Percentiles rank a stretch among this genome's conserved stretches.
Evolutionary conservation across 192 early-diverging fungal species (phyloP).

Genomic region (Backusella tarrabulga): DNA sequence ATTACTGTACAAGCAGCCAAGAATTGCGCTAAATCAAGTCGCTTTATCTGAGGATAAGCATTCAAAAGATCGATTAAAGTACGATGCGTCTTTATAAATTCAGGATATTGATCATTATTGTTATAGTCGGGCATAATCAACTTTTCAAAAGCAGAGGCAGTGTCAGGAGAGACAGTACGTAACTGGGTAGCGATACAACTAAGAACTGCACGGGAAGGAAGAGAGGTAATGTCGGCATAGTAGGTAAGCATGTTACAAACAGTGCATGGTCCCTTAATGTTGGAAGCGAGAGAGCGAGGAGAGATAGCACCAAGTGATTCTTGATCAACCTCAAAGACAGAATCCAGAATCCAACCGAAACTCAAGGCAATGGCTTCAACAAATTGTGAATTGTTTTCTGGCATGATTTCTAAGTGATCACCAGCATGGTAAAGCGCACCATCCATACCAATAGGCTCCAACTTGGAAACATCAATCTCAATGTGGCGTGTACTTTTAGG

Average conservation of each 20-base stretch:
- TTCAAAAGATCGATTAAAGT: slow-evolving; percentile 27
- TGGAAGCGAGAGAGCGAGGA: slow-evolving; percentile 46
- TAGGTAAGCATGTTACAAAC: slow-evolving; percentile 45
- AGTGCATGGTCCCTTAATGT: slow-evolving; percentile 43
- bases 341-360: slow-evolving; percentile 47
- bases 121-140: slow-evolving; percentile 32
- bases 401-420: slow-evolving; percentile 54
- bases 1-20: slow-evolving; percentile 44
- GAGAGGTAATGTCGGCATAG: slow-evolving; percentile 47
- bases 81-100: slow-evolving; percentile 25
- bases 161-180: slow-evolving; percentile 31
- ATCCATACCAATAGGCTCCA: slow-evolving; percentile 9
- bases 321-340: slow-evolving; percentile 44
- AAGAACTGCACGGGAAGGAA: slow-evolving; percentile 38
- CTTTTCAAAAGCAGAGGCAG: slow-evolving; percentile 26
- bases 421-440: slow-evolving; percentile 42
- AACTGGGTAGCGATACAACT: slow-evolving; percentile 36
- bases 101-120: slow-evolving; percentile 28
- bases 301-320: slow-evolving; percentile 17
- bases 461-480: slow-evolving; percentile 25
- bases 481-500: slow-evolving; percentile 43
- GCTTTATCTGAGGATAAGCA: slow-evolving; percentile 28
- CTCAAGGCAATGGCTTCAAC: slow-evolving; percentile 42
- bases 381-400: slow-evolving; percentile 35
- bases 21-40: slow-evolving; percentile 39